A percentile compares a stretch with the other conserved stretches of the same genome.
Evolutionary conservation across 768 basidiomycete species (phyloP).

Genomic region (Grammothele lineata): DNA sequence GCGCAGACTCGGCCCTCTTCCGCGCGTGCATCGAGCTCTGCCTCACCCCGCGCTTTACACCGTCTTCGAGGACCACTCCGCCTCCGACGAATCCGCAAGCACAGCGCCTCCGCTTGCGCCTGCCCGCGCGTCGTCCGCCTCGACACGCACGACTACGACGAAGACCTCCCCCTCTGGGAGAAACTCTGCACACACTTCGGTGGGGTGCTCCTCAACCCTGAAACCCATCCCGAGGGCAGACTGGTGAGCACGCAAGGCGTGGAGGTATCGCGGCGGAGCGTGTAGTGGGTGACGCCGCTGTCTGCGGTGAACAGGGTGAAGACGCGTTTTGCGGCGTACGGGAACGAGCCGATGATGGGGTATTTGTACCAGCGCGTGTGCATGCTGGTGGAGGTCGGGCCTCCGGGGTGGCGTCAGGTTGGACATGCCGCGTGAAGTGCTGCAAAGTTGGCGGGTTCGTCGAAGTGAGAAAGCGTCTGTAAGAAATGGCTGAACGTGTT

Average conservation of each 20-base stretch:
- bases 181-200: constrained; percentile 6
- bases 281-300: constrained; percentile 9
- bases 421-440: no score
- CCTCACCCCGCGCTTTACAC: background rate
- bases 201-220: constrained; percentile 10
- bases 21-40: background rate
- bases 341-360: constrained; percentile 11
- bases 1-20: background rate
- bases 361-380: constrained; percentile 12
- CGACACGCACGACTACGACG: constrained; percentile 26
- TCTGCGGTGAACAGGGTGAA: constrained; percentile 5
- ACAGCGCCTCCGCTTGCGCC: constrained; percentile 21
- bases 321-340: constrained; percentile 11
- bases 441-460: no score
- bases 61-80: constrained; percentile 6
- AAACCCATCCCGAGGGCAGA: background rate
- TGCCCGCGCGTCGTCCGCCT: constrained; percentile 27
- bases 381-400: constrained; percentile 8
- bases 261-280: background rate
- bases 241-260: background rate
- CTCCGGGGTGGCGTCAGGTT: no score
- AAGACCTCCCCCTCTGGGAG: constrained; percentile 11
- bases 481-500: no score
- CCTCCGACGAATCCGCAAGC: constrained; percentile 20
- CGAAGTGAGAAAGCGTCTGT: no score